Percentiles rank a stretch among this genome's conserved stretches.
phyloP scores from a whole-genome alignment of 352 stramenopile species.

The Globisporangium apiculatum region DNA sequence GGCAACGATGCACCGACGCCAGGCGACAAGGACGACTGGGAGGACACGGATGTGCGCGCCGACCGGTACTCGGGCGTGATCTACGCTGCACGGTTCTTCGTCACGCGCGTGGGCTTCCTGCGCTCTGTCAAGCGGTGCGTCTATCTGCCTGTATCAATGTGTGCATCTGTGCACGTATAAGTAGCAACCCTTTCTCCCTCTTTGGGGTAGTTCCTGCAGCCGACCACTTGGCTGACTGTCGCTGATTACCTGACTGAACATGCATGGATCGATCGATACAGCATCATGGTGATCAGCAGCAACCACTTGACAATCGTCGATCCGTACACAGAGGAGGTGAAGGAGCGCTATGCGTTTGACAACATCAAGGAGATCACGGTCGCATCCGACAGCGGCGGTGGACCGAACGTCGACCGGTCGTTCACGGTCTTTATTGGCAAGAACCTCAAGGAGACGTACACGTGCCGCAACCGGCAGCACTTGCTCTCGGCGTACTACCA shows the following conservation, averaged over 20 bases:
- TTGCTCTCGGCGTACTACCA: conserved; percentile 84
- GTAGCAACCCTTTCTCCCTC: too few relatives aligned
- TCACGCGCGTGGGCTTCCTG: conserved; percentile 76
- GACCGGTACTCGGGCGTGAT: conserved; percentile 82
- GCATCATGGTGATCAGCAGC: conserved; percentile 75
- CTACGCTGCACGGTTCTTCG: conserved; percentile 82
- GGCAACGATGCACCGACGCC: conserved; percentile 2
- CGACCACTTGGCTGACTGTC: neutral
- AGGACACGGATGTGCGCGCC: conserved; percentile 33
- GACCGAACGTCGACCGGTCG: conserved; percentile 56
- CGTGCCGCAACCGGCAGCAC: conserved; percentile 74
- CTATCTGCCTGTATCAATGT: neutral
- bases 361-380: conserved; percentile 87
- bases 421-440: conserved; percentile 85
- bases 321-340: conserved; percentile 80
- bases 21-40: conserved; percentile 29
- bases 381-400: conserved; percentile 48
- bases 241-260: conserved; percentile 1
- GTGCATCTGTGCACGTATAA: neutral
- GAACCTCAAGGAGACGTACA: conserved; percentile 85
- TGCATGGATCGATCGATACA: conserved; percentile 8
- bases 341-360: conserved; percentile 81
- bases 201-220: too few relatives aligned
- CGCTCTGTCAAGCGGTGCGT: conserved; percentile 59
- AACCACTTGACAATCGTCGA: conserved; percentile 80